These are phyloP conservation scores for Phaseolus lunatus DNA, from an alignment of 306 rosid species.

Conservation along the genomic window DNA sequence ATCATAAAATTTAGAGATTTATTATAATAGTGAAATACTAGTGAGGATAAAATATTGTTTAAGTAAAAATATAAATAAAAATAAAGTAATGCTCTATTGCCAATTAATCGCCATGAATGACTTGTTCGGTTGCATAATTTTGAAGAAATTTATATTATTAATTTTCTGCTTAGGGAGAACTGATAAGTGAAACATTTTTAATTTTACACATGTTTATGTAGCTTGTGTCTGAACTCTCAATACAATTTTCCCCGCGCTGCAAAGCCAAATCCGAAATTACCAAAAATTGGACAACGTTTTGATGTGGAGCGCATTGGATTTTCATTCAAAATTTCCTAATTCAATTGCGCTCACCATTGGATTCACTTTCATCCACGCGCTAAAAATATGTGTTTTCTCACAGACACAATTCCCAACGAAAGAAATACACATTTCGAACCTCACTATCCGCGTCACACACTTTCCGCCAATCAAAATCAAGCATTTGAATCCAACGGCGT, in stretches of 20 bases:
- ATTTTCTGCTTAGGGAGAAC: no score
- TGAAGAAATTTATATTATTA: no score
- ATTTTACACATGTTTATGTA: no score
- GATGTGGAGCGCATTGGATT: neutral
- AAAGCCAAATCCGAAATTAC: neutral
- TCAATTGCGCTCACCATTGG: neutral
- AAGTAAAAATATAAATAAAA: no score
- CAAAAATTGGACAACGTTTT: neutral
- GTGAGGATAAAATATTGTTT: no score
- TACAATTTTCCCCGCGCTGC: neutral
- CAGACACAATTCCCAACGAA: conserved; percentile 35
- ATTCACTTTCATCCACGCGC: neutral
- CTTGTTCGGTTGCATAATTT: no score
- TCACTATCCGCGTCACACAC: conserved; percentile 2
- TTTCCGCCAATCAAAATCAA: conserved; percentile 47
- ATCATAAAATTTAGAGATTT: no score
- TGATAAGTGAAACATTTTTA: no score
- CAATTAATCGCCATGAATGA: no score
- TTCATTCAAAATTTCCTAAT: neutral
- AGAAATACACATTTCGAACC: neutral
- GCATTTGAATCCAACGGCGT: conserved; percentile 43
- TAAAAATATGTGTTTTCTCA: conserved; percentile 19
- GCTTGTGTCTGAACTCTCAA: no score
- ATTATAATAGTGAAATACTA: no score
- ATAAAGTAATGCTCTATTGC: no score